Evolutionary conservation across 306 rosid species (phyloP), one percentile per base, ranked within the genome.

Genomic region (Inga laurina): DNA sequence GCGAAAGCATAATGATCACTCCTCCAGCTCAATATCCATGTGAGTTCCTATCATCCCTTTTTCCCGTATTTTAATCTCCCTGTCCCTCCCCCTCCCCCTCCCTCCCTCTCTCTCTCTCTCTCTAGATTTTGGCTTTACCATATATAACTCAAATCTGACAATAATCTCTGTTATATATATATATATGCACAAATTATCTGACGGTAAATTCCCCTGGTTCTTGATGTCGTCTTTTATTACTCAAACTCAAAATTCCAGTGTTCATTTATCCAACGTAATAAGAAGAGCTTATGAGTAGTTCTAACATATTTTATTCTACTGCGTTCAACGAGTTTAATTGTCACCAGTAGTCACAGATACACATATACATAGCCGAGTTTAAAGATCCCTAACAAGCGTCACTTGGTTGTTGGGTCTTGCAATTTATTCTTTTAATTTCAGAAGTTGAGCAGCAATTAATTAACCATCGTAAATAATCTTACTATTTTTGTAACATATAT

Each of bases 1-100:
- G 92, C 93, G 88, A 91, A 90, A 87, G 95, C 95, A 91, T 93
- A 85, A 93, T 90, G 85, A 95, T 83, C 94, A 86, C 88, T 93
- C 85, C 92, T 92, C 94, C 92, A 91, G 80, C 91, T 90, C 92
- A 80, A 90, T 77, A 80, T 87, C 93, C 94, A 93, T 93, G 97
- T 91, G 95, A 93, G 82, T 81, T 87, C 82, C 91, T 88, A 91
- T 87, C 94, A 91, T 85, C 85, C 83, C 78, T 44, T 76, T 76
- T 87, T 24, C 81, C 79, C 84, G 13, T 85, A 65, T 87, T 83
- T 61, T 65, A 81, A 76, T 86, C 75, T 66, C 64, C 27, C 43
- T 83, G 77, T 82, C 84, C 57, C 83, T n/a, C 16, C 45, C 84
- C 69, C 79, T 67, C 75, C 74, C 79, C 48, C 84, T 74, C 79